Evolutionary conservation across 1,284 basidiomycete genomes (phyloP), one percentile per base, ranked within the genome.

Genomic region (Puccinia hordei): DNA sequence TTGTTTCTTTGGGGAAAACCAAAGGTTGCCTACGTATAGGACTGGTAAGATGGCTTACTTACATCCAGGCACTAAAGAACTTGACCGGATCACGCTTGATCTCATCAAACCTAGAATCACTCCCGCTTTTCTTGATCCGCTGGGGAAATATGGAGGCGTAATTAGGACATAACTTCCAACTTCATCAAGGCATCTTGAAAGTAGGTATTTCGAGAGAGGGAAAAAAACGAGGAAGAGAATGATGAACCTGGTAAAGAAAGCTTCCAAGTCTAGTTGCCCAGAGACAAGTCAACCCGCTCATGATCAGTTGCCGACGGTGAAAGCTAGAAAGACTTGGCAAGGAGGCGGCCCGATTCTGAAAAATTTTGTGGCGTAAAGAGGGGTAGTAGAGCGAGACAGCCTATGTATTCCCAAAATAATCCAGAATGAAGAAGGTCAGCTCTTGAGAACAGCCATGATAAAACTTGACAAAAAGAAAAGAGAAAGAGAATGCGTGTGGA

Each of bases 91-190:
- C 83, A 78, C 88, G 88, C 85, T 91, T 92, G 81, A 92, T 88
- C 82, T 90, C 86, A 77, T 92, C 90, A 82, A 93, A 93, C 22
- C 92, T 87, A 10, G 90, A 90, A 85, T 93, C 91, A 4, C 87
- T 87, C 4, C 89, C 88, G 4, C 86, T 85, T 81, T 87, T 88
- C 61, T 87, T 81, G 51, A 89, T 88, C 78, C 89, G 86, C 87
- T 88, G 82, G 15, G 76, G 46, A 49, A 51, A n/a, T 55, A 44
- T 30, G 63, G 24, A 63, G 19, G 41, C n/a, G n/a, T n/a, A n/a
- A n/a, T n/a, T n/a, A n/a, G n/a, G n/a, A n/a, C n/a, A n/a, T n/a
- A n/a, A n/a, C n/a, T n/a, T n/a, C n/a, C n/a, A n/a, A n/a, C n/a
- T n/a, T n/a, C n/a, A n/a, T n/a, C n/a, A n/a, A n/a, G n/a, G n/a